Conservation (phyloP, 2,329 filamentous ascomycete genomes). For the Beauveria sp. region DNA sequence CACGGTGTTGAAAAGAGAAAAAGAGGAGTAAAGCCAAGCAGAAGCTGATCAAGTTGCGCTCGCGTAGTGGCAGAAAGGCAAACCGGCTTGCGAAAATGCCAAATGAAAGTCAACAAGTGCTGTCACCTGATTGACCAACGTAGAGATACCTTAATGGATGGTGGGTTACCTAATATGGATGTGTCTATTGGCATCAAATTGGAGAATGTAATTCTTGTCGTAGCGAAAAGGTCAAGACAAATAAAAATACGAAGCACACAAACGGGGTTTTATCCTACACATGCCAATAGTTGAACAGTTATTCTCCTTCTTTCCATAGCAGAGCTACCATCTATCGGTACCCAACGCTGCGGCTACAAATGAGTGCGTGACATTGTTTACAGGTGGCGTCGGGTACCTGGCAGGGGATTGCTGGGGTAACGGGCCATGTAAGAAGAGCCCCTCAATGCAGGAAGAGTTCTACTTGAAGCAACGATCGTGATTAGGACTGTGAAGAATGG, state of each 20-base stretch:
- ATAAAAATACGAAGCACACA: background rate
- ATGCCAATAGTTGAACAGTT: too few relatives aligned
- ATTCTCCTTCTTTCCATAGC: background rate
- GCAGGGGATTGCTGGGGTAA: conserved; percentile 10
- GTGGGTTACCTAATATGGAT: conserved; percentile 6
- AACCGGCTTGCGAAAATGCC: background rate
- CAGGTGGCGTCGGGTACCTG: conserved; percentile 2
- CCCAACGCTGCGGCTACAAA: background rate
- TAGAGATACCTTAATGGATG: too few relatives aligned
- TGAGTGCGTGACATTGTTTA: background rate
- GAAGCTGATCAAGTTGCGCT: conserved; percentile 1
- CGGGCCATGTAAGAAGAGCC: background rate
- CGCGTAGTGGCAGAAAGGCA: background rate
- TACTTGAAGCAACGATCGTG: background rate
- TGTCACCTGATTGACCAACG: conserved; percentile 8
- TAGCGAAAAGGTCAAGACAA: background rate
- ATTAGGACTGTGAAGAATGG: too few relatives aligned
- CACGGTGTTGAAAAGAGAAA: background rate
- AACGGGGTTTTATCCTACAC: background rate
- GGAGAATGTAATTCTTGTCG: background rate
- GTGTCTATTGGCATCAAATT: background rate
- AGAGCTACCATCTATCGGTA: background rate
- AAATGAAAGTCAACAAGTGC: conserved; percentile 9
- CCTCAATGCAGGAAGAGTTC: background rate
- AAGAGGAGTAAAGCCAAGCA: background rate